A percentile compares a stretch with the other conserved stretches of the same genome.
Conservation (phyloP, 2,329 filamentous ascomycete species). For the Pyricularia pennisetigena region DNA sequence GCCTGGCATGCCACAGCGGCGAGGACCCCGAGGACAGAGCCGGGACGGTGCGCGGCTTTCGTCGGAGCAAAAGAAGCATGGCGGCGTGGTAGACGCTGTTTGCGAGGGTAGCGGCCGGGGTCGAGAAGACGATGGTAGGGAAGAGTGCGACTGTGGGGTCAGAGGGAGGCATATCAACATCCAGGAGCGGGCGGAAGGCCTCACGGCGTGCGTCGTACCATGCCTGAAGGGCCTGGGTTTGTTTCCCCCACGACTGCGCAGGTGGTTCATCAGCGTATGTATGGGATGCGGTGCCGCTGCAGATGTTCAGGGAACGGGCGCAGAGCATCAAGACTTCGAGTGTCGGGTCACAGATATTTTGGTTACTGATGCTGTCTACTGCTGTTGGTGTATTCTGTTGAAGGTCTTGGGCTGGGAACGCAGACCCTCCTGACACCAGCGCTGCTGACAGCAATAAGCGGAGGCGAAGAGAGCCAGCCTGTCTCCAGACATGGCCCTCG, state of each 20-base stretch:
- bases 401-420: background rate
- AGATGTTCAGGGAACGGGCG: background rate
- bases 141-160: constrained; percentile 16
- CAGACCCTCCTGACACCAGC: background rate
- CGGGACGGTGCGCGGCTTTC: constrained; percentile 33
- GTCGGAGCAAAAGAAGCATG: constrained; percentile 39
- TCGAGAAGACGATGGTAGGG: constrained; percentile 27
- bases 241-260: background rate
- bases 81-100: constrained; percentile 49
- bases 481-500: background rate
- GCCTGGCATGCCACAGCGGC: constrained; percentile 35
- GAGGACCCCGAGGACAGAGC: constrained; percentile 25
- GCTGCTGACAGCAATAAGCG: background rate
- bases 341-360: background rate
- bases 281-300: background rate
- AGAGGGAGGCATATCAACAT: background rate
- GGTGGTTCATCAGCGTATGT: background rate
- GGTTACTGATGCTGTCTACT: background rate
- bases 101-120: constrained; percentile 28
- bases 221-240: background rate
- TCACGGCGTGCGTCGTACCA: background rate
- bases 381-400: background rate
- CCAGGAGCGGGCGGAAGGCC: background rate
- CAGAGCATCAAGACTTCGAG: background rate
- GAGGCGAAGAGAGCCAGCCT: background rate